These are phyloP conservation scores for Tardiomyces blankii DNA, from an alignment of 1,139 yeast genomes.

Conservation along the genomic window DNA sequence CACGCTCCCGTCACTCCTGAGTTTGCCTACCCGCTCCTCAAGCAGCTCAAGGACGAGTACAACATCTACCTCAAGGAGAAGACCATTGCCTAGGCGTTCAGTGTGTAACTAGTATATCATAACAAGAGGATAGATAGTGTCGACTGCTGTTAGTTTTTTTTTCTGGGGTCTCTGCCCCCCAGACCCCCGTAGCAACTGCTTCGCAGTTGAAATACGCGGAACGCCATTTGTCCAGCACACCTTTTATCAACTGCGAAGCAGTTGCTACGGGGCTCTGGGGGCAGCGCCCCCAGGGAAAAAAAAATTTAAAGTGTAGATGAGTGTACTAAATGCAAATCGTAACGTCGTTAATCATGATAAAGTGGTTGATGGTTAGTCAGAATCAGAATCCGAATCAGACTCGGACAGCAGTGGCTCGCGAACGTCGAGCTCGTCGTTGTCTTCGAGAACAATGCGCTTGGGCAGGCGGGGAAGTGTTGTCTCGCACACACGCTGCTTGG, in stretches of 20 bases:
- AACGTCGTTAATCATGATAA: no score
- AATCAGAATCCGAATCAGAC: slow-evolving; percentile 17
- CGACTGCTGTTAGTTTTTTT: not conserved
- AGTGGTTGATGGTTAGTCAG: slow-evolving; percentile 6
- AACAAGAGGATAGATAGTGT: not conserved
- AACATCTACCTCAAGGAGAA: slow-evolving; percentile 74
- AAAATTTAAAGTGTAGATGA: no score
- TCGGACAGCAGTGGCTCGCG: slow-evolving; percentile 21
- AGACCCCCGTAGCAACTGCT: no score
- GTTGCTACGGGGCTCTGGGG: no score
- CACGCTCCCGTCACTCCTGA: slow-evolving; percentile 90
- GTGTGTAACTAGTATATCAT: not conserved
- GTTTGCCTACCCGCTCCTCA: slow-evolving; percentile 81
- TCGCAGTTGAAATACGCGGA: no score
- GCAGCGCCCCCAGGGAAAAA: no score
- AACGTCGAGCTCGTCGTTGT: slow-evolving; percentile 28
- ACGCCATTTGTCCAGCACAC: no score
- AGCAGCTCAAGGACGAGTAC: slow-evolving; percentile 81
- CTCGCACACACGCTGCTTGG: slow-evolving; percentile 42
- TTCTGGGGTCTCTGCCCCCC: no score
- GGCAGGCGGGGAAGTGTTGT: slow-evolving; percentile 52
- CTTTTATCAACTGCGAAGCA: no score
- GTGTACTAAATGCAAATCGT: no score
- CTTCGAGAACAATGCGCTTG: slow-evolving; percentile 29
- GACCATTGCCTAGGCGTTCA: not conserved